Evolutionary conservation across 768 basidiomycete species (phyloP).

Genomic region (Galerina sulciceps): DNA sequence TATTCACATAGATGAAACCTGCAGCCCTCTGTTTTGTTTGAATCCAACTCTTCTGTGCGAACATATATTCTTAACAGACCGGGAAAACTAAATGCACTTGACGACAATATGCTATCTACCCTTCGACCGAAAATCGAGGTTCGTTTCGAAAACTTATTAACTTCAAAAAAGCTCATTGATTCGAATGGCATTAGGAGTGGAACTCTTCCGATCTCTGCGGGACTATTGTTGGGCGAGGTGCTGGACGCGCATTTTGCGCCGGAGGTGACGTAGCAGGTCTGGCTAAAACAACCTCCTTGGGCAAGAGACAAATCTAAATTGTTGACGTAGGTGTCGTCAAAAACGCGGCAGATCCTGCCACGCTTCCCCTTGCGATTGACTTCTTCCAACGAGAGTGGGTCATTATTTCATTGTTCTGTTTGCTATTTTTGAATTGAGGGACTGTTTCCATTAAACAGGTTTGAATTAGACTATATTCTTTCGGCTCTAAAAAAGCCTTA

Average conservation of each 20-base stretch:
- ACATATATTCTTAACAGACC: constrained; percentile 83
- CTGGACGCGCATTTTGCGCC: constrained; percentile 84
- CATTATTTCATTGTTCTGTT: constrained; percentile 16
- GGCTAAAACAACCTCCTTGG: constrained; percentile 29
- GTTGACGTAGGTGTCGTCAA: constrained; percentile 54
- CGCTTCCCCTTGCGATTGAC: constrained; percentile 67
- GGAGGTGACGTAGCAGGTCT: constrained; percentile 93
- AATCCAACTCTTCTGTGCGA: constrained; percentile 65
- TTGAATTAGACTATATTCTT: constrained; percentile 77
- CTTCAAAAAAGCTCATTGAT: constrained; percentile 10
- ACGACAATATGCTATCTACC: constrained; percentile 74
- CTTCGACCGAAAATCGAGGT: constrained; percentile 82
- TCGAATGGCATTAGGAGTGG: constrained; percentile 63
- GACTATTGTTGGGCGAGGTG: constrained; percentile 73
- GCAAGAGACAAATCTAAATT: background rate
- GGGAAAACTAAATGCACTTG: constrained; percentile 80
- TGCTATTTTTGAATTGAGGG: constrained; percentile 7
- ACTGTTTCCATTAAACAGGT: constrained; percentile 48
- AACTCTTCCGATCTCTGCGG: constrained; percentile 69
- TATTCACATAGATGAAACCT: constrained; percentile 14
- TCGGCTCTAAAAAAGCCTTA: constrained; percentile 85
- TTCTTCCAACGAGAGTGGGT: constrained; percentile 91
- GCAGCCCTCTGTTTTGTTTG: constrained; percentile 65
- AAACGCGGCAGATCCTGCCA: constrained; percentile 51
- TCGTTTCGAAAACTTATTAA: background rate